phyloP scores from a whole-genome alignment of 2,329 filamentous ascomycete genomes.

The Beauveria asiatica region DNA sequence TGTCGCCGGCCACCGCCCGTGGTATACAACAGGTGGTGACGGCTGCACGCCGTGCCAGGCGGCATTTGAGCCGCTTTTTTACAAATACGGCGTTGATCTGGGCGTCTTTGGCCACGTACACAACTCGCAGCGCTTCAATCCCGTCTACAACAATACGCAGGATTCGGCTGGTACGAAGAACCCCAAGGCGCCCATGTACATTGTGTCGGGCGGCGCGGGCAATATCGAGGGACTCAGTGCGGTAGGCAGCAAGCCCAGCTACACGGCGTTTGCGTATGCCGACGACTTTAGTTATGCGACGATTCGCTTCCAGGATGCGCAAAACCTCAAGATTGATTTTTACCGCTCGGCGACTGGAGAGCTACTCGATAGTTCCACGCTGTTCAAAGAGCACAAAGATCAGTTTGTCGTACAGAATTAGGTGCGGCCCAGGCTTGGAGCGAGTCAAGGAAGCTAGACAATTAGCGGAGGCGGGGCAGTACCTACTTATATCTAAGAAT shows the following conservation, averaged over 20 bases:
- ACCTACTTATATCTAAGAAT: background rate
- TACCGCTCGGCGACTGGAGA: conserved; percentile 38
- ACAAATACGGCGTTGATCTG: conserved; percentile 49
- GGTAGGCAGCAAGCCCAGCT: conserved; percentile 26
- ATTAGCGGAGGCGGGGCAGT: background rate
- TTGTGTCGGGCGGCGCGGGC: conserved; percentile 46
- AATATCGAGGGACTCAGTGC: conserved; percentile 36
- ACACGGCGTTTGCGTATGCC: conserved; percentile 14
- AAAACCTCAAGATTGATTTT: conserved; percentile 42
- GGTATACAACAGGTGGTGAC: conserved; percentile 34
- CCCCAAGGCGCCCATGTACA: conserved; percentile 21
- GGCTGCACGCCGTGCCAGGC: conserved; percentile 40
- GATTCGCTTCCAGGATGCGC: conserved; percentile 35
- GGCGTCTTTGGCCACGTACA: conserved; percentile 50
- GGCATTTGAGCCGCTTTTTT: conserved; percentile 45
- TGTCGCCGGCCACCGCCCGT: conserved; percentile 33
- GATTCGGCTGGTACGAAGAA: conserved; percentile 31
- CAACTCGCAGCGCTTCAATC: conserved; percentile 46
- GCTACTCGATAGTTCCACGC: conserved; percentile 36
- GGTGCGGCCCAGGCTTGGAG: background rate
- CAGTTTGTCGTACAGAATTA: conserved; percentile 30
- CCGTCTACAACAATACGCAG: conserved; percentile 25
- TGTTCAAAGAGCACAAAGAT: conserved; percentile 39
- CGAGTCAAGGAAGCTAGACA: background rate
- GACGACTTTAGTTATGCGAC: conserved; percentile 45